Base-by-base conservation (phyloP, 2,329 filamentous ascomycete species). In the Boeremia exigua region DNA sequence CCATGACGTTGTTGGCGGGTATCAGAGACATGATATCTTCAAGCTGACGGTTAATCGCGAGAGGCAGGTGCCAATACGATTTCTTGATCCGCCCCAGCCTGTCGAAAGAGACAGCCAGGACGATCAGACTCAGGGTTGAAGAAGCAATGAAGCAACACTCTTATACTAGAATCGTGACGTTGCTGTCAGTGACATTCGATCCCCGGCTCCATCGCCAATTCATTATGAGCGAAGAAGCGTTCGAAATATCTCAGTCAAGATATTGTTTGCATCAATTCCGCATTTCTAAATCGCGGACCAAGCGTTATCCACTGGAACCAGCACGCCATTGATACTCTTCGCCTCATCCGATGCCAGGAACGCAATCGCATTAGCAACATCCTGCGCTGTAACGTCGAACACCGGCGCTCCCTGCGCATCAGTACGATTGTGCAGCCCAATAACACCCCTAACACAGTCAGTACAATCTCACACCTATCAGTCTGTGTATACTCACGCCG, bases 1-100 rank as follows among this genome's bases (percentile, higher is more conserved):
- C 56, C 83, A 84, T 55, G 83, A 85, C 66, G 76, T 84, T 2
- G 81, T 81, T 1, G 83, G 82, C 0, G 81, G 81, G 0, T 85
- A 85, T 67, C 83, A 85, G 65, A 70, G 83, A 2, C 65, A 82
- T 3, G 82, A 85, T 63, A 73, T 86, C 1, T 86, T 85, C 59
- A 73, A 82, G 28, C 48, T 85, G 8, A 80, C 76, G 29, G 79
- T 85, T 0, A 72, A 82, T 56, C 69, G 81, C 1, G 72, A 64
- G 12, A 72, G 79, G 12, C 62, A 68, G 23, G 56, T 74, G 12
- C 78, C 78, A 5, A 54, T 58, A 42, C 30, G 46, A 0, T 58
- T 58, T n/a, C 15, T 32, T 2, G 55, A 58, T 34, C 47, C 53
- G 8, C 15, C 52, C 17, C 15, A 36, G 10, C 19, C 15, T n/a